Evolutionary conservation across 768 basidiomycete species (phyloP).

Genomic region (Termitomyces sp.): DNA sequence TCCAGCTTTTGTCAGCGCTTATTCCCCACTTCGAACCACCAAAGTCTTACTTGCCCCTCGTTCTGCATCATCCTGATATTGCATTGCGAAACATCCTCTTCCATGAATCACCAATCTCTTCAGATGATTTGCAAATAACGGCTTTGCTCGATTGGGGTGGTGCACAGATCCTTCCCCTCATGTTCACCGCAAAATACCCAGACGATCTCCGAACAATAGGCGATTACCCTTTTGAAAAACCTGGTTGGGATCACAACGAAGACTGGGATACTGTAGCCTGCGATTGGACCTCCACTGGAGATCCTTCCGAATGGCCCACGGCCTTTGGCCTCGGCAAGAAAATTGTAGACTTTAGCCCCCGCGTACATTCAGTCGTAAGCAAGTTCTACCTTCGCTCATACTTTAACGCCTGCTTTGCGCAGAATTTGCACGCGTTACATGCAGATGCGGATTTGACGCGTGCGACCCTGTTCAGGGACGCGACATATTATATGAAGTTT

Average conservation of each 20-base stretch:
- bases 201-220: too few species aligned
- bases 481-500: too few species aligned
- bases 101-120: background rate
- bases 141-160: background rate
- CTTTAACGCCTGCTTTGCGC: background rate
- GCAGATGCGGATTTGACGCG: too few species aligned
- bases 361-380: background rate
- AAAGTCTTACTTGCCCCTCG: too few species aligned
- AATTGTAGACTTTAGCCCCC: too few species aligned
- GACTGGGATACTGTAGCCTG: background rate
- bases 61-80: too few species aligned
- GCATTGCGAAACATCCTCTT: background rate
- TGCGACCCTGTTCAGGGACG: too few species aligned
- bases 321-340: too few species aligned
- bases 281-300: background rate
- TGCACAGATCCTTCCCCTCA: background rate
- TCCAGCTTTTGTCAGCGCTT: too few species aligned
- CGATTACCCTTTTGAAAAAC: too few species aligned
- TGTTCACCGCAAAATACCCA: too few species aligned
- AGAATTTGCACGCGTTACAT: background rate
- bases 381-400: background rate
- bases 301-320: background rate
- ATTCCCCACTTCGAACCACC: too few species aligned
- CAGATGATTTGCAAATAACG: background rate
- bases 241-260: background rate